Conservation (phyloP, 352 stramenopile species). For the Globisporangium camurandrum region DNA sequence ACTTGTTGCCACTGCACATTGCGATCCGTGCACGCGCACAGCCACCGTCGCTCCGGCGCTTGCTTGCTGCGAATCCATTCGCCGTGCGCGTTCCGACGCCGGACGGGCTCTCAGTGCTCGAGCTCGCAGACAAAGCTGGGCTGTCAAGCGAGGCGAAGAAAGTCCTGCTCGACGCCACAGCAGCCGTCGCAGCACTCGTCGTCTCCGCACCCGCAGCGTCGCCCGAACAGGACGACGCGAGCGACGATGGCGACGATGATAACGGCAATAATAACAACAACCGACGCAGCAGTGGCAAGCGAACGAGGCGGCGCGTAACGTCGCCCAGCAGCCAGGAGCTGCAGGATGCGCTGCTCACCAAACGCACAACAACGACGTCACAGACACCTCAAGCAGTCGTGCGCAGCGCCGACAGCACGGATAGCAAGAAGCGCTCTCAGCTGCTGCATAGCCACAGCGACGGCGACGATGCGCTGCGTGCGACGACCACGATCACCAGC, state of each 20-base stretch:
- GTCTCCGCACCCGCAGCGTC: conserved; percentile 11
- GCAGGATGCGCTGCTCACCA: not conserved
- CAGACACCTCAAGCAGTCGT: not conserved
- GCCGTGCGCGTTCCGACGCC: conserved; percentile 37
- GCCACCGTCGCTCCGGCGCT: conserved; percentile 35
- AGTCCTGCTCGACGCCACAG: conserved; percentile 25
- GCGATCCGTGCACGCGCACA: conserved; percentile 53
- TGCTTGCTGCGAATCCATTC: conserved; percentile 48
- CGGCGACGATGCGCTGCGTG: not conserved
- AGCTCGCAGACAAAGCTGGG: conserved; percentile 39
- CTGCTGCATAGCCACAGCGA: conserved; percentile 6
- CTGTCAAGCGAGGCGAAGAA: conserved; percentile 36
- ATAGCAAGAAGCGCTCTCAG: conserved; percentile 1
- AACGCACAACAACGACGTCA: not conserved
- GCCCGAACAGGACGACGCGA: conserved; percentile 11
- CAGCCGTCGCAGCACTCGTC: conserved; percentile 13
- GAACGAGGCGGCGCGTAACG: not conserved
- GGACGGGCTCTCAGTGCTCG: conserved; percentile 35
- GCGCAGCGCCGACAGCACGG: not conserved
- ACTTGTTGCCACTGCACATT: conserved; percentile 72
- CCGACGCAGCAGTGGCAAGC: no score
- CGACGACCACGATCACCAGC: no score
- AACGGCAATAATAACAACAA: not conserved
- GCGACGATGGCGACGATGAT: conserved; percentile 4
- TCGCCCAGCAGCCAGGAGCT: not conserved